Conservation (phyloP, 148 eudicot genomes). For the Spergularia marina region DNA sequence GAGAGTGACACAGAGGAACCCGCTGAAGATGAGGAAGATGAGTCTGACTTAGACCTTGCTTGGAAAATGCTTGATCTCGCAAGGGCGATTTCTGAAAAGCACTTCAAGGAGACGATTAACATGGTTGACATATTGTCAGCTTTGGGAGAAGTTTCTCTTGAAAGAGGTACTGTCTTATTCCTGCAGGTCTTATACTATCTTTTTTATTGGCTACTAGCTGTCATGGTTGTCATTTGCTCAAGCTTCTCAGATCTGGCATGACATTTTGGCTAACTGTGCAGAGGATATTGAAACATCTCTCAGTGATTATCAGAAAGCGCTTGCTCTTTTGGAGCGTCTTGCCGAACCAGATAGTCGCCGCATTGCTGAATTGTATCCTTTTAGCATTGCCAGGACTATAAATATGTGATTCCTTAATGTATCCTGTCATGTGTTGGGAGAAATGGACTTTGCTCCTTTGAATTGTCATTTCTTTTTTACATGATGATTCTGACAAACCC, state of each 20-base stretch:
- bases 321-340: conserved; percentile 72
- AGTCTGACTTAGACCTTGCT: conserved; percentile 90
- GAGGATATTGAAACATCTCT: conserved; percentile 95
- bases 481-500: neutral
- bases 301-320: conserved; percentile 81
- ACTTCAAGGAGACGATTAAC: conserved; percentile 66
- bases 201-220: neutral
- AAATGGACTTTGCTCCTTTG: neutral
- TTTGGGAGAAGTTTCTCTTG: conserved; percentile 86
- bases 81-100: conserved; percentile 83
- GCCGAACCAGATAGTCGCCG: conserved; percentile 84
- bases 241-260: neutral
- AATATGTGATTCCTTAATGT: neutral
- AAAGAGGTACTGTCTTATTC: conserved; percentile 58
- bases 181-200: neutral
- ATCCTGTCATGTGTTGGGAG: too few species aligned
- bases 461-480: neutral
- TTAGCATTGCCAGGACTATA: neutral
- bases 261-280: conserved; percentile 31
- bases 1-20: conserved; percentile 69
- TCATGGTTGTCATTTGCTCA: neutral
- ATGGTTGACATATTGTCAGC: conserved; percentile 88
- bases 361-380: conserved; percentile 93
- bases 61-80: conserved; percentile 99
- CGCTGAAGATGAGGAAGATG: conserved; percentile 83